Conservation (phyloP, 2,329 filamentous ascomycete species). For the Neonectria punicea region DNA sequence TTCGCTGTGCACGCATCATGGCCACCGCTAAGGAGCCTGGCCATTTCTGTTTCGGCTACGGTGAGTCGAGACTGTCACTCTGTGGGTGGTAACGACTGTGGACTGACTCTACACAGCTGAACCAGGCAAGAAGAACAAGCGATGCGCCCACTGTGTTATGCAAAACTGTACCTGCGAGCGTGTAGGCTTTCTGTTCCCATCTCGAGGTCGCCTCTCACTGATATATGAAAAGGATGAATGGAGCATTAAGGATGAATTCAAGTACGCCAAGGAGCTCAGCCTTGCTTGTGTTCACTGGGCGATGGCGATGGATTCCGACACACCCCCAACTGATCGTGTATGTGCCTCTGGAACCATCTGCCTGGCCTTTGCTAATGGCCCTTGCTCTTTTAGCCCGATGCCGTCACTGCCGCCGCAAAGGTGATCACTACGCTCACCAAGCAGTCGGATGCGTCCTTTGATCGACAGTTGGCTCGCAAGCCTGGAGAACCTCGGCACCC, state of each 20-base stretch:
- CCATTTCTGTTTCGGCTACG: neutral
- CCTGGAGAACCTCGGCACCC: neutral
- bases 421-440: neutral
- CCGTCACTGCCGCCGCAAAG: neutral
- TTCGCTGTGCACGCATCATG: neutral
- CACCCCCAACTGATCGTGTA: neutral
- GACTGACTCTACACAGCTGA: neutral
- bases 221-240: neutral
- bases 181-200: neutral
- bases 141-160: neutral
- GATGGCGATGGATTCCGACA: neutral
- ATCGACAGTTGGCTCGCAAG: neutral
- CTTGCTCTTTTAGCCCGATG: neutral
- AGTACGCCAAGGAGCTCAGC: neutral
- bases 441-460: neutral
- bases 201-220: neutral
- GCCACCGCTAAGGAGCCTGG: neutral
- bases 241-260: neutral
- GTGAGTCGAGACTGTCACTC: neutral
- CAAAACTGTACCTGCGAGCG: neutral
- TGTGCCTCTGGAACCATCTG: neutral
- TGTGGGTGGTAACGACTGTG: neutral
- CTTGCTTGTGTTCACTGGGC: neutral
- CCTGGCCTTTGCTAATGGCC: neutral
- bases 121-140: neutral